phyloP scores from a whole-genome alignment of 805 yeast species.

The Starmerella lactis-condensi region DNA sequence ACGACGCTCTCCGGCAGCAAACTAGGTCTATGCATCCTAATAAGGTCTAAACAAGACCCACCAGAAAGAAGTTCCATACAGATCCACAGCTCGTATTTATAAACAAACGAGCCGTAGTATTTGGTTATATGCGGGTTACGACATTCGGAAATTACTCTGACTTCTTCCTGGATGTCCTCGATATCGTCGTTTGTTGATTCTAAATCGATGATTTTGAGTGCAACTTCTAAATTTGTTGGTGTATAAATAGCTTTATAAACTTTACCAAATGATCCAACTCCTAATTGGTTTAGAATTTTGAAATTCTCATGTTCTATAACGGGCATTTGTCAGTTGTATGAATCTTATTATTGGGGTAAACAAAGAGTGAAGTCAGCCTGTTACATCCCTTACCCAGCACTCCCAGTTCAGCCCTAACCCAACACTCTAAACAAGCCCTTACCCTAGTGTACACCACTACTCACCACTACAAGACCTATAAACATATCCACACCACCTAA shows the following conservation, averaged over 20 bases:
- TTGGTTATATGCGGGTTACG: conserved; percentile 41
- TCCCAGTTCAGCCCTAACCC: no score
- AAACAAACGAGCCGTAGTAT: conserved; percentile 54
- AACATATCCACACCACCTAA: no score
- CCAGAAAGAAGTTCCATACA: conserved; percentile 69
- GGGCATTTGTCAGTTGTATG: no score
- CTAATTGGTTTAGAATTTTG: conserved; percentile 36
- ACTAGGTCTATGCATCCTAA: conserved; percentile 26
- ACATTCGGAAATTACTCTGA: conserved; percentile 50
- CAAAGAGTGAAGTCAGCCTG: no score
- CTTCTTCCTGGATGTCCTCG: conserved; percentile 55
- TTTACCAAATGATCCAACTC: conserved; percentile 63
- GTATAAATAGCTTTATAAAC: conserved; percentile 46
- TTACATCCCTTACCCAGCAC: no score
- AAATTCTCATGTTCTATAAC: conserved; percentile 23
- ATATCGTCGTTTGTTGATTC: conserved; percentile 51
- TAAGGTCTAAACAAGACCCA: conserved; percentile 51
- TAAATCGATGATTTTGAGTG: conserved; percentile 36
- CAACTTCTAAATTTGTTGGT: conserved; percentile 22
- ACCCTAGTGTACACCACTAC: no score
- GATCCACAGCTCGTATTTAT: conserved; percentile 55
- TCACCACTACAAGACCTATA: no score
- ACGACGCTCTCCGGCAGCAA: conserved; percentile 40
- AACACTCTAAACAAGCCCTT: no score
- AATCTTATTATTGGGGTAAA: no score